phyloP scores from a whole-genome alignment of 1,284 basidiomycete genomes.

The Cutaneotrichosporon spelunceum region DNA sequence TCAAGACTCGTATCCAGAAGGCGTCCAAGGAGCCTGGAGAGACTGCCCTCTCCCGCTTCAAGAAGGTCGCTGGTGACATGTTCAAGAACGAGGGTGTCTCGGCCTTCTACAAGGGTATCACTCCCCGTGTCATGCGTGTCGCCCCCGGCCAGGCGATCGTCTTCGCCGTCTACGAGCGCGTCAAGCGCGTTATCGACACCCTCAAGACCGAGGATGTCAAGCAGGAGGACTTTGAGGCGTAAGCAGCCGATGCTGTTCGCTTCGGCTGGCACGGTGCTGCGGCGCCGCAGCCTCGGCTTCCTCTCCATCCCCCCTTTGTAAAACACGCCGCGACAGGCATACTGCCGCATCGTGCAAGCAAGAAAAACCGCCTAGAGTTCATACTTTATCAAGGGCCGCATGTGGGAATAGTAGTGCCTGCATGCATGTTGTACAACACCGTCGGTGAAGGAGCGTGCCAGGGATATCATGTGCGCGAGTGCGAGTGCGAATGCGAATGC shows the following conservation, averaged over 20 bases:
- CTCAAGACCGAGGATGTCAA: slow-evolving; percentile 57
- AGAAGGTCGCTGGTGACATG: slow-evolving; percentile 82
- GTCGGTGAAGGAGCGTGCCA: no score
- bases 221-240: slow-evolving; percentile 26
- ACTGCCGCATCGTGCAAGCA: slow-evolving; percentile 2
- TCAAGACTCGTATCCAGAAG: slow-evolving; percentile 85
- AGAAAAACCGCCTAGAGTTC: slow-evolving; percentile 6
- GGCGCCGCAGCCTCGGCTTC: not conserved
- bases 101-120: slow-evolving; percentile 97
- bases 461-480: no score
- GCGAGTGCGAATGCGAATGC: no score
- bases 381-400: slow-evolving; percentile 8
- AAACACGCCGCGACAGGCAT: not conserved
- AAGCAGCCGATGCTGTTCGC: slow-evolving; percentile 5
- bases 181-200: slow-evolving; percentile 68
- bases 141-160: slow-evolving; percentile 73
- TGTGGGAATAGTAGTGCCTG: slow-evolving; percentile 13
- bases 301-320: not conserved
- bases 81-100: slow-evolving; percentile 82
- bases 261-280: not conserved
- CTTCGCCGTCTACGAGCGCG: slow-evolving; percentile 70
- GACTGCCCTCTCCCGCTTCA: slow-evolving; percentile 68
- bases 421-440: slow-evolving; percentile 30
- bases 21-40: slow-evolving; percentile 72
- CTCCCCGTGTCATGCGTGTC: slow-evolving; percentile 90